Conservation (phyloP, 257 asterid genomes). For the Solanum paucissectum region DNA sequence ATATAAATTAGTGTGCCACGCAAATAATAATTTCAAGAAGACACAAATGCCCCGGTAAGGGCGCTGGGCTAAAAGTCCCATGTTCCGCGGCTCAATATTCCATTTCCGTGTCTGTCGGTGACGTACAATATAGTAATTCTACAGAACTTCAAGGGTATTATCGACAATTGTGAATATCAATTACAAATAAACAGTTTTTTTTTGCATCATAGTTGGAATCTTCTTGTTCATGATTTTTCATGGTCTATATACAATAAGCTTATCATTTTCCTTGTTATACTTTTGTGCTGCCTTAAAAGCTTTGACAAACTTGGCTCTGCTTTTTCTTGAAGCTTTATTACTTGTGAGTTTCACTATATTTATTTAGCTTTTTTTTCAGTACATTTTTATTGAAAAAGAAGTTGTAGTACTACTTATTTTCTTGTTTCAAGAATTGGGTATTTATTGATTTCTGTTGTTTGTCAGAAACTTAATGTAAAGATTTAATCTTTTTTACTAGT, state of each 20-base stretch:
- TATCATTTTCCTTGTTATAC: neutral
- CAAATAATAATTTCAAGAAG: neutral
- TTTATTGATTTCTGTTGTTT: neutral
- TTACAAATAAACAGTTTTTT: neutral
- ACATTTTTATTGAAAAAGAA: neutral
- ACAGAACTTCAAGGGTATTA: slow-evolving; percentile 1
- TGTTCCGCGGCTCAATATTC: neutral
- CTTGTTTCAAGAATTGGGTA: neutral
- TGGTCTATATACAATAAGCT: neutral
- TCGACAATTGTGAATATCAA: neutral
- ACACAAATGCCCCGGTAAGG: slow-evolving; percentile 3
- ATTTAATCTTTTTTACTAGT: neutral
- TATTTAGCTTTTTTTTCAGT: neutral
- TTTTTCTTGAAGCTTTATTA: neutral
- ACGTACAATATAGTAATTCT: neutral
- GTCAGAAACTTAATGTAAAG: neutral
- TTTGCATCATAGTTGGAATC: neutral
- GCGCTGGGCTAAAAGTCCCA: neutral
- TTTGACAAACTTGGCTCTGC: neutral
- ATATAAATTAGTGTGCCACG: neutral
- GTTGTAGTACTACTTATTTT: neutral
- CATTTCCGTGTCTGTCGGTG: slow-evolving; percentile 18
- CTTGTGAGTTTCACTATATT: neutral
- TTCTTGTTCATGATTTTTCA: neutral
- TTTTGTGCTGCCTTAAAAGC: neutral